Base-by-base conservation (phyloP, 805 yeast genomes). In the Schizosaccharomyces lindneri region DNA sequence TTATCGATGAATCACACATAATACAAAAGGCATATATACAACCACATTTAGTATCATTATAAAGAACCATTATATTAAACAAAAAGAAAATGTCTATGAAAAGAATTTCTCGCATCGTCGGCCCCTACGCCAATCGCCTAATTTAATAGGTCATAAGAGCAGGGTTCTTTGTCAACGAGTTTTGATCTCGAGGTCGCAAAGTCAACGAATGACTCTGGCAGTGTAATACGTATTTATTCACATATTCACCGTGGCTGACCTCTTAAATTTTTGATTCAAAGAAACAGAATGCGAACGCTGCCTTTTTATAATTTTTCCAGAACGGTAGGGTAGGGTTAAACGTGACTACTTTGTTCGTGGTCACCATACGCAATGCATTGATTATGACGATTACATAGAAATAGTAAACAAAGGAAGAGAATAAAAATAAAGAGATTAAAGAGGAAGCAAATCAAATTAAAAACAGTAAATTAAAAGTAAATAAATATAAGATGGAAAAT, bases 61-160 rank as follows among this genome's bases (percentile, higher is more conserved):
- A 5, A 43, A 4, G n/a, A 3, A 17, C 1, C 4, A 7, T 1
- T 43, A n/a, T 7, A 43, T 9, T 15, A 43, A 43, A n/a, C 5
- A 43, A 43, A 3, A 5, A 2, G 1, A 43, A 6, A 5, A 17
- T 43, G 13, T 43, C 31, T 51, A 51, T 29, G 27, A 29, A 24
- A 24, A 24, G 51, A 51, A 51, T 51, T 21, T 51, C 36, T 51
- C 57, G 57, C 36, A 51, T 51, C 57, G 57, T 51, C 57, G 57
- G 57, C 57, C 57, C 57, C 36, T 51, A 51, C 57, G 57, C 57
- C 57, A 51, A 51, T 51, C 36, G 57, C 57, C 57, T 51, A 51
- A 51, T 3, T 51, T 21, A 51, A 51, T 51, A 51, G 57, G 57
- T 24, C 57, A 51, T 51, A 51, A 51, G 57, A 51, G 57, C 36